These are phyloP conservation scores for Leccinum barrowsii DNA, from an alignment of 768 basidiomycete genomes.

Conservation along the genomic window DNA sequence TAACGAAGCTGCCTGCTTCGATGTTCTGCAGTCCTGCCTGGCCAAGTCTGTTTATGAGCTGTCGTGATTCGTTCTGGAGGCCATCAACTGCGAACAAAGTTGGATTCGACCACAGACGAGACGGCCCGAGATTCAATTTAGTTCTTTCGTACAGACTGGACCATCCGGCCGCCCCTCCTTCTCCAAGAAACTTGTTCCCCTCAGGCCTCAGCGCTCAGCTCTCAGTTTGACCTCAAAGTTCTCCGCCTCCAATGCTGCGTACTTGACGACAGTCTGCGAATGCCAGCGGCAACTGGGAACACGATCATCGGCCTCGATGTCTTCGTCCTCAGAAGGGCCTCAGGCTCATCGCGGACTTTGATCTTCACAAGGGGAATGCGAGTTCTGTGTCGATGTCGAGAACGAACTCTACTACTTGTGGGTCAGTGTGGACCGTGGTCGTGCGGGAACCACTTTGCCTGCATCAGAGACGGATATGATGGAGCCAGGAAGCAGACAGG, in stretches of 20 bases:
- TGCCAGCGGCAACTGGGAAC: neutral
- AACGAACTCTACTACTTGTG: neutral
- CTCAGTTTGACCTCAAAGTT: too few species aligned
- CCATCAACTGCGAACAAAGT: constrained; percentile 57
- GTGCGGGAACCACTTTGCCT: constrained; percentile 33
- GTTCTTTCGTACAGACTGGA: too few species aligned
- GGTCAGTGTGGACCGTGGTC: constrained; percentile 9
- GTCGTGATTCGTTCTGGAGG: constrained; percentile 80
- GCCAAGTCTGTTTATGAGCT: constrained; percentile 67
- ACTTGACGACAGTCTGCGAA: constrained; percentile 19
- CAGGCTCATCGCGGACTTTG: too few species aligned
- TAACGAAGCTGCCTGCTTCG: constrained; percentile 88
- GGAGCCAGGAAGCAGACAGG: neutral
- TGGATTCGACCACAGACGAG: constrained; percentile 3
- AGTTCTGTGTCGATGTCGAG: neutral
- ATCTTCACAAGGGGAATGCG: neutral
- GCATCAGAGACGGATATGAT: constrained; percentile 1
- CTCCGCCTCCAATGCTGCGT: constrained; percentile 39
- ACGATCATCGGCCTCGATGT: neutral
- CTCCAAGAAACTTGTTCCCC: too few species aligned
- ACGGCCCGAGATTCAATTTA: too few species aligned
- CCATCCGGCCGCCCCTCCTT: too few species aligned
- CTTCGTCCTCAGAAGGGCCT: neutral
- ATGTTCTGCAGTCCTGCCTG: constrained; percentile 65
- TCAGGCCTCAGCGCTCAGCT: too few species aligned